These are phyloP conservation scores for Physocladia obscura DNA, from an alignment of 192 early-diverging fungal species.

Conservation along the genomic window DNA sequence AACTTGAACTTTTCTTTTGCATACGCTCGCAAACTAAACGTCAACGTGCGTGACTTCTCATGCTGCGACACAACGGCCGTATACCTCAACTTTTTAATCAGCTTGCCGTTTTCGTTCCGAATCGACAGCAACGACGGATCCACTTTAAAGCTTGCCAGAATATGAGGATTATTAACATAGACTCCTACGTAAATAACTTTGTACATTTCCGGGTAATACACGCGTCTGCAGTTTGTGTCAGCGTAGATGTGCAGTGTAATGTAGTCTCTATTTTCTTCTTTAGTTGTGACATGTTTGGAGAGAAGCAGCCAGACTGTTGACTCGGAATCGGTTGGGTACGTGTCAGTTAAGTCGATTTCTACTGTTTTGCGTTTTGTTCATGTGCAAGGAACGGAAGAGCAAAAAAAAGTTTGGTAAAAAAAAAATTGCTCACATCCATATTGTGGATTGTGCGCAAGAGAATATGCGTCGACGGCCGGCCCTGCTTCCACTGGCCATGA, in stretches of 20 bases:
- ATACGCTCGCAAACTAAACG: constrained; percentile 74
- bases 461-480: constrained; percentile 48
- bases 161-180: constrained; percentile 73
- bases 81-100: constrained; percentile 48
- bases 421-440: constrained; percentile 23
- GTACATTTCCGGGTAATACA: constrained; percentile 63
- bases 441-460: constrained; percentile 78
- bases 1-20: constrained; percentile 65
- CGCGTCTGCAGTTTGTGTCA: constrained; percentile 58
- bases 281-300: constrained; percentile 78
- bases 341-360: constrained; percentile 46
- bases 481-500: constrained; percentile 29
- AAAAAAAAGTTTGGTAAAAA: not conserved
- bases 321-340: constrained; percentile 43
- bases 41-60: constrained; percentile 66
- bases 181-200: constrained; percentile 67
- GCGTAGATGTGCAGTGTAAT: constrained; percentile 86
- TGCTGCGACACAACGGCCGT: constrained; percentile 83
- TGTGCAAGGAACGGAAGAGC: not conserved
- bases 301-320: constrained; percentile 76
- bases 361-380: constrained; percentile 52
- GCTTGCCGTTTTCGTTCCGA: too few relatives aligned
- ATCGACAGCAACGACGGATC: constrained; percentile 38
- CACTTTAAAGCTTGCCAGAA: constrained; percentile 53
- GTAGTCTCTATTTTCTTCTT: constrained; percentile 81